Evolutionary conservation across 768 basidiomycete species (phyloP), one percentile per base, ranked within the genome.

Genomic region (Serendipita sp.): DNA sequence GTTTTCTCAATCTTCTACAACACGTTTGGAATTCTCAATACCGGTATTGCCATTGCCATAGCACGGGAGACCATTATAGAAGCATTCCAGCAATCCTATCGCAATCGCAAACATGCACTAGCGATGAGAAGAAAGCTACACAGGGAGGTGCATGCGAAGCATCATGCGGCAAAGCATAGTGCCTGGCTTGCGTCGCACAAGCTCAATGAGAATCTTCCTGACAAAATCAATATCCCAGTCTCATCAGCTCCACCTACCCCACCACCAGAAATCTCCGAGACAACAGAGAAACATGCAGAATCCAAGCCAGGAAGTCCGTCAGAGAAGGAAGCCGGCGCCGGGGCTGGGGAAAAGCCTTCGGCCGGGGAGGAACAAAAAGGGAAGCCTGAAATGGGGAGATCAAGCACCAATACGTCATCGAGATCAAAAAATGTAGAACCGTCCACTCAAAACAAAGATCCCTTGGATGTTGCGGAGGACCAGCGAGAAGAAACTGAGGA

Each of bases 31-130:
- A 80, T 91, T 60, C 36, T 88, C 65, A 85, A 79, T 67, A 72
- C 87, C 33, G 84, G 79, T 3, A 74, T 89, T 11, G 80, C 83
- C 11, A 83, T 89, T 34, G 76, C 78, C 2, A 80, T 84, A 62
- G 80, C 80, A 31, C 81, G 85, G 15, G 88, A 87, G 69, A 85
- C 83, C 0, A 77, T 91, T 31, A 76, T 88, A 33, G 91, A 92
- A 72, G 80, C 81, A 1, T 77, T 86, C 52, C 83, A 88, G 68
- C 76, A 83, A n/a, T 78, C 79, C 0, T 85, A 86, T 69, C 79
- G 80, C 34, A 77, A 74, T 64, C 82, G 86, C 5, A 69, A 85
- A 62, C 72, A 75, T 29, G 73, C 71, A 1, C 73, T 81, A n/a
- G 76, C 78, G 18, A 73, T 72, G 45, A 77, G 75, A 37, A 76